Conservation (phyloP, 1,139 yeast species). For the Suhomyces taliae region DNA sequence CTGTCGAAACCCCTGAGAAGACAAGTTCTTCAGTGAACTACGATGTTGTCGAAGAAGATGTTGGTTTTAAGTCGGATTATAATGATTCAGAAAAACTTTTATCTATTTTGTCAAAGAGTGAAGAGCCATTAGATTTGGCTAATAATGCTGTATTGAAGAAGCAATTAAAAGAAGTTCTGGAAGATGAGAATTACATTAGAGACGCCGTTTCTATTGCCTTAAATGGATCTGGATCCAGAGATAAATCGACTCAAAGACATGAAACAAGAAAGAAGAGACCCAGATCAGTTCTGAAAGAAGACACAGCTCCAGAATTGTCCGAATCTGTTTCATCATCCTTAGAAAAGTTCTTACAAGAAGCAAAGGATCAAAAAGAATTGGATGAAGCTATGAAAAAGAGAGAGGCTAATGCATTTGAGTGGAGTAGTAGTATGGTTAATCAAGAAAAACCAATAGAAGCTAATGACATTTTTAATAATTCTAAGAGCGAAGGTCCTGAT, state of each 20-base stretch:
- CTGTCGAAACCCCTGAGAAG: background rate
- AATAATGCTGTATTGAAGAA: conserved; percentile 13
- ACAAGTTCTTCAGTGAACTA: background rate
- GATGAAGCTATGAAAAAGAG: conserved; percentile 48
- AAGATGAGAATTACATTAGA: conserved; percentile 18
- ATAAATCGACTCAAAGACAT: background rate
- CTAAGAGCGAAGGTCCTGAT: background rate
- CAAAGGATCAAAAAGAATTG: conserved; percentile 37
- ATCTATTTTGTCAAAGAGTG: conserved; percentile 16
- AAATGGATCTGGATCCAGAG: conserved; percentile 6
- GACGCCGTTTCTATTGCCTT: conserved; percentile 27
- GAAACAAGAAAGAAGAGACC: background rate
- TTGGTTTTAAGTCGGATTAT: conserved; percentile 14
- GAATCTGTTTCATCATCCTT: conserved; percentile 15
- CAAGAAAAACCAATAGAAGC: conserved; percentile 43
- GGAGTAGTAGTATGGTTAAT: conserved; percentile 39
- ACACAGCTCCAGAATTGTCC: background rate
- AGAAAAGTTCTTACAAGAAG: conserved; percentile 43
- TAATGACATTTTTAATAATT: conserved; percentile 48
- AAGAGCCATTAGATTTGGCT: conserved; percentile 17
- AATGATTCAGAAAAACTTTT: conserved; percentile 25
- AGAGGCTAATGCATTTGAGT: conserved; percentile 54
- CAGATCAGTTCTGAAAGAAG: background rate
- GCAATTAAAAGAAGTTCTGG: conserved; percentile 3
- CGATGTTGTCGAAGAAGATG: conserved; percentile 3